A percentile compares a stretch with the other conserved stretches of the same genome.
Evolutionary conservation across 768 basidiomycete genomes (phyloP).

Genomic region (Serendipita sp.): DNA sequence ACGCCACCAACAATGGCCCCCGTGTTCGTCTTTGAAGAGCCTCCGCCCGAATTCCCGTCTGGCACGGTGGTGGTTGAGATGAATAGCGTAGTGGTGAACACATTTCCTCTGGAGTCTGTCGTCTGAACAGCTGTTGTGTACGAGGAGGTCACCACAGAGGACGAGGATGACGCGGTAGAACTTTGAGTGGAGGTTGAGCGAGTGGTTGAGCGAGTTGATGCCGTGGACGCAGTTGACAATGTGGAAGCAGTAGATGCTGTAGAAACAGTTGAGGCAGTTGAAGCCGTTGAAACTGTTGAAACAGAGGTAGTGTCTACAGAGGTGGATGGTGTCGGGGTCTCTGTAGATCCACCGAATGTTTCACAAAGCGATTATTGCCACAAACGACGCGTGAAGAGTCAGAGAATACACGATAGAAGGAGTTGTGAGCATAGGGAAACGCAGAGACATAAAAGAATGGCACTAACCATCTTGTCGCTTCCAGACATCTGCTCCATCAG

Average conservation of each 20-base stretch:
- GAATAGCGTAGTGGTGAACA: background rate
- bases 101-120: background rate
- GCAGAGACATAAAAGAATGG: background rate
- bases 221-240: background rate
- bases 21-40: conserved; percentile 21
- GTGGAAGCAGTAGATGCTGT: background rate
- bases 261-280: background rate
- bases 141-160: background rate
- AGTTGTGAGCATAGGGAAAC: background rate
- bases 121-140: background rate
- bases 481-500: background rate
- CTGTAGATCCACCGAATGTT: background rate
- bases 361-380: background rate
- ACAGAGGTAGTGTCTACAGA: background rate
- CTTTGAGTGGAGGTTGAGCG: background rate
- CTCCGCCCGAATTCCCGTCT: background rate
- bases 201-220: background rate
- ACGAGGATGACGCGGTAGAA: background rate
- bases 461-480: background rate
- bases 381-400: too few species aligned
- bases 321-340: background rate
- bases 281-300: background rate
- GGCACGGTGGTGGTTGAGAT: background rate
- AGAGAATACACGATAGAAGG: too few species aligned
- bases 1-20: conserved; percentile 56